Conservation (phyloP, 208 protist species). For the Naegleria gruberi region DNA sequence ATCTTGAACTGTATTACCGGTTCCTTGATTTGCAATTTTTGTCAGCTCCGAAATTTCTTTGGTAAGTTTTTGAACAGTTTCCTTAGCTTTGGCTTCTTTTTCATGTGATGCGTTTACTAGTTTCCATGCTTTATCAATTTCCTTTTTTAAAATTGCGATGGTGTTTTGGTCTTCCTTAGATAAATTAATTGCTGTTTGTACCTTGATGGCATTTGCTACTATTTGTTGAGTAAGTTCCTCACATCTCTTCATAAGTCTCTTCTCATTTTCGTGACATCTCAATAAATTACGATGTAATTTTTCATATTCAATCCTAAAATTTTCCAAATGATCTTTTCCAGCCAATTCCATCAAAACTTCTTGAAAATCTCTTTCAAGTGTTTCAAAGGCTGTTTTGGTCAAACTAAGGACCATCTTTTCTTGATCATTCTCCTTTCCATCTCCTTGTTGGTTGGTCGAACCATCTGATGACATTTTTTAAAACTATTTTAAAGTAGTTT, state of each 20-base stretch:
- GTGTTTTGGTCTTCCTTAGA: slow-evolving; percentile 89
- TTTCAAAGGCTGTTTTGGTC: slow-evolving; percentile 62
- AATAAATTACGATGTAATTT: slow-evolving; percentile 89
- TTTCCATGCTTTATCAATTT: slow-evolving; percentile 94
- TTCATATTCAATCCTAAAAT: slow-evolving; percentile 91
- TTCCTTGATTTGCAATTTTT: slow-evolving; percentile 78
- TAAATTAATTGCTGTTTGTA: slow-evolving; percentile 88
- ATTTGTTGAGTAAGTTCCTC: slow-evolving; percentile 87
- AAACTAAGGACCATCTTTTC: slow-evolving; percentile 38
- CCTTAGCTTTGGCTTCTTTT: slow-evolving; percentile 84
- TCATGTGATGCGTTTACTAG: slow-evolving; percentile 91
- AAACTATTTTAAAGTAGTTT: too few relatives aligned
- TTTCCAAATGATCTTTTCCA: slow-evolving; percentile 83
- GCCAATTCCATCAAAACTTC: slow-evolving; percentile 77
- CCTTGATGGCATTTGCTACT: slow-evolving; percentile 82
- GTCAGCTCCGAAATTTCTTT: slow-evolving; percentile 85
- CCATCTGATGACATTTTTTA: too few relatives aligned
- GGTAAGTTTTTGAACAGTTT: slow-evolving; percentile 84
- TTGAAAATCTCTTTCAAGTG: slow-evolving; percentile 84
- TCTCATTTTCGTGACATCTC: slow-evolving; percentile 94
- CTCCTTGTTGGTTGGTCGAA: too few relatives aligned
- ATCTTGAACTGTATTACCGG: slow-evolving; percentile 83
- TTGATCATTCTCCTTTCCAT: neutral
- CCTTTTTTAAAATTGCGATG: slow-evolving; percentile 76
- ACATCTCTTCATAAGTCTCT: slow-evolving; percentile 82